Conservation (phyloP, 1,284 basidiomycete species). For the Cutaneotrichosporon cavernicola region DNA sequence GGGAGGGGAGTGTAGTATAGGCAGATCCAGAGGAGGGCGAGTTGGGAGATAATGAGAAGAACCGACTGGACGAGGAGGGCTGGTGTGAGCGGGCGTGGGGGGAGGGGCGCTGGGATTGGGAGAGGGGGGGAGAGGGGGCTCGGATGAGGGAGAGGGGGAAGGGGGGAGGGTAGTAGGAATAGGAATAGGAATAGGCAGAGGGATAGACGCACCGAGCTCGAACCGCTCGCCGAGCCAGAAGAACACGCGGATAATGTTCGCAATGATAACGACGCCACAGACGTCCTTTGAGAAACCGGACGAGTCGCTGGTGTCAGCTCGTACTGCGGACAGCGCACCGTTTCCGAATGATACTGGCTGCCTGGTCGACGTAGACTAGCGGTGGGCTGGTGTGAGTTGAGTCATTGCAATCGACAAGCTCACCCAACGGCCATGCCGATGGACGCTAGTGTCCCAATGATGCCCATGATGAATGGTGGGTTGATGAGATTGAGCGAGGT, state of each 20-base stretch:
- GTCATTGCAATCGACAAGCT: conserved; percentile 14
- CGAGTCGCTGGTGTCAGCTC: conserved; percentile 44
- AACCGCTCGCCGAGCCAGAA: conserved; percentile 58
- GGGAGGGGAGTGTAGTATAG: conserved; percentile 51
- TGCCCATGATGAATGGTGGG: conserved; percentile 5
- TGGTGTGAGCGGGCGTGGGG: conserved; percentile 22
- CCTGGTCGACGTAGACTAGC: conserved; percentile 55
- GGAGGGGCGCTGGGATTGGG: no score
- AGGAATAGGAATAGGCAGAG: conserved; percentile 3
- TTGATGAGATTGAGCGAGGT: background rate
- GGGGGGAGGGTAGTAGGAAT: background rate
- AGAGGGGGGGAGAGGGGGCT: no score
- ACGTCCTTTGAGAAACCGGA: conserved; percentile 53
- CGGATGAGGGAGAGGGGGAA: no score
- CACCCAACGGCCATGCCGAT: conserved; percentile 54
- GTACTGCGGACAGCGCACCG: conserved; percentile 35
- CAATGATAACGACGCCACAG: conserved; percentile 50
- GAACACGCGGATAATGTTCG: conserved; percentile 54
- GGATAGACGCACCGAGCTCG: conserved; percentile 47
- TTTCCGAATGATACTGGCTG: conserved; percentile 55
- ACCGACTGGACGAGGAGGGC: conserved; percentile 55
- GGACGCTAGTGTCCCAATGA: conserved; percentile 43
- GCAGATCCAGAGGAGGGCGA: conserved; percentile 56
- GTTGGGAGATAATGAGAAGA: conserved; percentile 56
- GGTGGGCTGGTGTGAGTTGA: conserved; percentile 46